Conservation (phyloP, 2,329 filamentous ascomycete species). For the Elsinoe ampelina region DNA sequence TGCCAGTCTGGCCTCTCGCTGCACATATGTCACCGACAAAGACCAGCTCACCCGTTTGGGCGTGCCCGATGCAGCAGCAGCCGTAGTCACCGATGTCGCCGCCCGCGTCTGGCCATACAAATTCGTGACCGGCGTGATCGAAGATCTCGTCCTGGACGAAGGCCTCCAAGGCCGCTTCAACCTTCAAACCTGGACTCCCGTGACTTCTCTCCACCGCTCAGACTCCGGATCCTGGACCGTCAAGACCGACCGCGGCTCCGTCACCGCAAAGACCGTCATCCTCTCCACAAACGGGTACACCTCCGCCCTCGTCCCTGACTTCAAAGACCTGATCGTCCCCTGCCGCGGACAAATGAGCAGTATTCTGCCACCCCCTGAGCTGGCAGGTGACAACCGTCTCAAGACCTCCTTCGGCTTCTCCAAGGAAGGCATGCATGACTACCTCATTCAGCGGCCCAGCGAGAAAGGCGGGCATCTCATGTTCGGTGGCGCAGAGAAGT, state of each 20-base stretch:
- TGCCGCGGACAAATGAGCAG: conserved; percentile 65
- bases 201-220: conserved; percentile 27
- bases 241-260: conserved; percentile 58
- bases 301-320: conserved; percentile 59
- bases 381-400: conserved; percentile 32
- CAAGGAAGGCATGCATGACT: conserved; percentile 55
- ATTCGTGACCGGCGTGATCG: conserved; percentile 62
- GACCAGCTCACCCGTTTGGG: conserved; percentile 44
- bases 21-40: conserved; percentile 33
- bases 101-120: conserved; percentile 78
- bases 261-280: conserved; percentile 56
- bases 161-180: conserved; percentile 45
- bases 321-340: conserved; percentile 65
- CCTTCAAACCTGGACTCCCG: conserved; percentile 65
- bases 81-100: conserved; percentile 55
- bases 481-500: conserved; percentile 58
- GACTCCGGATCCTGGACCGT: conserved; percentile 45
- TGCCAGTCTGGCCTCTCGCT: conserved; percentile 46
- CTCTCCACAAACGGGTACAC: conserved; percentile 81
- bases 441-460: conserved; percentile 60
- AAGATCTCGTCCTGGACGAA: conserved; percentile 42
- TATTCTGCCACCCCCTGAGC: conserved; percentile 46
- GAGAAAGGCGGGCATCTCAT: conserved; percentile 49
- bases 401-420: conserved; percentile 57
- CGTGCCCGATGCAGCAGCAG: conserved; percentile 47